phyloP scores from a whole-genome alignment of 2,329 filamentous ascomycete genomes.

The Xylaria sp. region DNA sequence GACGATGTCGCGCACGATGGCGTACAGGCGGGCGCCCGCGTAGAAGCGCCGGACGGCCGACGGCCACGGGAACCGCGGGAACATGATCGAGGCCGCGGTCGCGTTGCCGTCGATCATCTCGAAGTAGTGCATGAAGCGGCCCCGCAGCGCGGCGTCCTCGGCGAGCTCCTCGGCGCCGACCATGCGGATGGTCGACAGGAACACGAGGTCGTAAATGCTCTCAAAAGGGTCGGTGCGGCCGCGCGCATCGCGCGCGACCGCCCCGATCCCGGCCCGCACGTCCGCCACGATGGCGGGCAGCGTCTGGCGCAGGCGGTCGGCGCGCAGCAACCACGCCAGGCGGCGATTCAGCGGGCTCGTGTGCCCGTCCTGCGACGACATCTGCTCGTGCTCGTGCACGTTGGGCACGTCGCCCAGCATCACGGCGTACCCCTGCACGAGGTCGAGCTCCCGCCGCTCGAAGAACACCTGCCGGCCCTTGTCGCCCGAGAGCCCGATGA shows the following conservation, averaged over 20 bases:
- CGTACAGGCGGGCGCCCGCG: slow-evolving; percentile 51
- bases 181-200: slow-evolving; percentile 59
- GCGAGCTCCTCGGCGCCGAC: slow-evolving; percentile 58
- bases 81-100: slow-evolving; percentile 52
- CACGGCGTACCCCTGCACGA: slow-evolving; percentile 42
- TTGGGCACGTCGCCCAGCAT: not conserved
- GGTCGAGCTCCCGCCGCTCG: slow-evolving; percentile 47
- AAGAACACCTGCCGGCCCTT: slow-evolving; percentile 49
- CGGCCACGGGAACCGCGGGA: slow-evolving; percentile 53
- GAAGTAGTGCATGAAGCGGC: slow-evolving; percentile 48
- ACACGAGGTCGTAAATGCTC: slow-evolving; percentile 55
- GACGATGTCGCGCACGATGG: slow-evolving; percentile 51
- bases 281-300: too few relatives aligned
- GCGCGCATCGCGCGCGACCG: slow-evolving; percentile 42
- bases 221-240: slow-evolving; percentile 48
- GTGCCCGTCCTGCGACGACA: too few relatives aligned
- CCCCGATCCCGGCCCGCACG: too few relatives aligned
- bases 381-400: too few relatives aligned
- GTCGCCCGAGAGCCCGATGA: slow-evolving; percentile 48
- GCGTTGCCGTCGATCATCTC: slow-evolving; percentile 48
- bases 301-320: too few relatives aligned
- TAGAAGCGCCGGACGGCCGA: slow-evolving; percentile 47
- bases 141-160: slow-evolving; percentile 45
- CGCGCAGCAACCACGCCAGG: too few relatives aligned
- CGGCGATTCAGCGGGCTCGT: too few relatives aligned